Conservation (phyloP, 805 yeast genomes). For the Starmerella etchellsii region DNA sequence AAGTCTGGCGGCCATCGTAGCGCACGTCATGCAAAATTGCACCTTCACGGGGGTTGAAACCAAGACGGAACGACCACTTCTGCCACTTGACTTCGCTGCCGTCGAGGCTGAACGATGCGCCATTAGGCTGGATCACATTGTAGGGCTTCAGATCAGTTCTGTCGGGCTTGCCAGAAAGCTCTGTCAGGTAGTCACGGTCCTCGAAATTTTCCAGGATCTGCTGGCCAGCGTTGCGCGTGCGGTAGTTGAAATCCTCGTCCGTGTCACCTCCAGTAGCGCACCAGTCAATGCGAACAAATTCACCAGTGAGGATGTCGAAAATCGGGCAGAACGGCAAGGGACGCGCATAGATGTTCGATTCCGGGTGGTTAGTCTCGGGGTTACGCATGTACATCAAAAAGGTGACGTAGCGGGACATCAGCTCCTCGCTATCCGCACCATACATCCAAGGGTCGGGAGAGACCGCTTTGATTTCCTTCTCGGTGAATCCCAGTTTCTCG, state of each 20-base stretch:
- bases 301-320: slow-evolving; percentile 45
- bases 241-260: slow-evolving; percentile 38
- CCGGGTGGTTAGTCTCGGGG: slow-evolving; percentile 37
- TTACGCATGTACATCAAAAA: slow-evolving; percentile 63
- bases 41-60: slow-evolving; percentile 65
- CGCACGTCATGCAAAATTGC: slow-evolving; percentile 56
- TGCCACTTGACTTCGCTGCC: slow-evolving; percentile 62
- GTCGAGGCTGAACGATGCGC: slow-evolving; percentile 52
- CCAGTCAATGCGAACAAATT: slow-evolving; percentile 60
- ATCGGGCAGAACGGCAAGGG: slow-evolving; percentile 67
- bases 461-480: slow-evolving; percentile 12
- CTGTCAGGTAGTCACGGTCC: slow-evolving; percentile 61
- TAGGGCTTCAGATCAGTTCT: slow-evolving; percentile 60
- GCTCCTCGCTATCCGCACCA: slow-evolving; percentile 52
- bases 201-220: slow-evolving; percentile 41
- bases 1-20: slow-evolving; percentile 64
- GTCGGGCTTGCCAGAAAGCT: slow-evolving; percentile 42
- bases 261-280: slow-evolving; percentile 64
- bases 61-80: slow-evolving; percentile 68
- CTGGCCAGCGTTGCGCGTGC: slow-evolving; percentile 43
- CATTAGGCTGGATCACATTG: slow-evolving; percentile 72
- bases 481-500: slow-evolving; percentile 59
- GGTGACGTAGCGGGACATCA: slow-evolving; percentile 36
- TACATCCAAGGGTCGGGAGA: slow-evolving; percentile 50
- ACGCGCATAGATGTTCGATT: slow-evolving; percentile 47